Evolutionary conservation across 768 basidiomycete species (phyloP), one percentile per base, ranked within the genome.

Genomic region (Coprinopsis sp.): DNA sequence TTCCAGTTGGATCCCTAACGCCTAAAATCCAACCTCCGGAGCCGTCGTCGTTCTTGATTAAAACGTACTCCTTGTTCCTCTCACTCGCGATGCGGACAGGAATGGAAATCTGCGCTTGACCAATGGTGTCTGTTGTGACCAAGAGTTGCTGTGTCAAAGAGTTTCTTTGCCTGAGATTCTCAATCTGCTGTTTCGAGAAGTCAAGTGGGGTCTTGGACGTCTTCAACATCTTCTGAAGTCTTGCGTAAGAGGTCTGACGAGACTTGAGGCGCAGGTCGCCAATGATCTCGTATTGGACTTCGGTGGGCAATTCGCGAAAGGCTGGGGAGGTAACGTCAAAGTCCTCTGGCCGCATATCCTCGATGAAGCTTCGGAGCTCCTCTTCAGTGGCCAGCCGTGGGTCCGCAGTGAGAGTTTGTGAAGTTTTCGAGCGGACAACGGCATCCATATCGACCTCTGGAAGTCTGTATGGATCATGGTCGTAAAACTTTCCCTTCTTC

Each of bases 201-300:
- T 98, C 96, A 45, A 97, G 71, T 0, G 96, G 84, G 0, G 93
- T 95, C 2, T 70, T 72, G 0, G 92, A 77, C 34, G 74, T 78
- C 44, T 71, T 74, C 16, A 95, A 71, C 96, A 99, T 99, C 46
- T 84, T 84, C 58, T 96, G 87, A 36, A 98, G 68, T 3, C 96
- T 87, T 25, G 81, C 82, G 67, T 94, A 87, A 7, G 91, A 95
- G 11, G 91, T 94, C 65, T 97, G 94, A 3, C 96, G 79, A 1
- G 94, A 97, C 64, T 92, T 93, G 47, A 96, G 73, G 3, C 96
- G 82, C 38, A 98, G 72, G 68, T 99, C 96, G 44, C 95, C 94
- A 27, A 98, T 84, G 54, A 99, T 95, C 68, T 99, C 96, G 65
- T 98, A 99, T 57, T 99, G 92, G 18, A 96, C 82, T 63, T 98